Conservation (phyloP, 768 basidiomycete species). For the Pisolithus orientalis region DNA sequence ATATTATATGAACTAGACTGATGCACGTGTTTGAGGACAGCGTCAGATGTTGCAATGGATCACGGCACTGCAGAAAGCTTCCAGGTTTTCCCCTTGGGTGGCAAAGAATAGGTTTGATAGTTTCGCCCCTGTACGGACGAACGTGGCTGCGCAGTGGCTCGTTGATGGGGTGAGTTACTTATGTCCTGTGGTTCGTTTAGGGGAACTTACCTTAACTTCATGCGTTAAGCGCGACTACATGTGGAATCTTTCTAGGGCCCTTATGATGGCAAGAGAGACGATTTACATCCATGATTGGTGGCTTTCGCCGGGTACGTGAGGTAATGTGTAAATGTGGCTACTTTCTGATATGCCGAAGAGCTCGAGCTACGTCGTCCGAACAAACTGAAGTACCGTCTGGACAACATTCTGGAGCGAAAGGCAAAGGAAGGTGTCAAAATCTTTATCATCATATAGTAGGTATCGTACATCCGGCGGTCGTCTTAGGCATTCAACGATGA, state of each 20-base stretch:
- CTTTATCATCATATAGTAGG: constrained; percentile 89
- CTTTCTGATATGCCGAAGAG: constrained; percentile 37
- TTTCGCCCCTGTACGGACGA: constrained; percentile 87
- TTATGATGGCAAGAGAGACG: constrained; percentile 77
- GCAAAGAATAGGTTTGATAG: constrained; percentile 85
- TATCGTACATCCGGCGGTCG: constrained; percentile 1
- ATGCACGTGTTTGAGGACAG: constrained; percentile 30
- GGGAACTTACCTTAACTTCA: background rate
- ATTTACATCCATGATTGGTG: constrained; percentile 99
- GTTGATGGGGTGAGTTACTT: constrained; percentile 78
- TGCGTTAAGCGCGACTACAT: constrained; percentile 82
- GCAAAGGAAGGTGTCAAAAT: constrained; percentile 96
- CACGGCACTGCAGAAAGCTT: constrained; percentile 78
- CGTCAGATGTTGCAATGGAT: constrained; percentile 98
- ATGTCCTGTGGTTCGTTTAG: background rate
- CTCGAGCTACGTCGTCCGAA: constrained; percentile 79
- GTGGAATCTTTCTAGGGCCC: constrained; percentile 92
- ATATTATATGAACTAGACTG: background rate
- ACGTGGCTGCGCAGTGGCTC: constrained; percentile 96
- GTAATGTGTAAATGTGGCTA: background rate
- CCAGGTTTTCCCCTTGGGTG: constrained; percentile 70
- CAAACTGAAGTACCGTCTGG: constrained; percentile 81
- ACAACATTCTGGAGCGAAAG: constrained; percentile 80
- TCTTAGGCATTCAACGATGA: constrained; percentile 3
- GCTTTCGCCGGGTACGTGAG: constrained; percentile 71